These are phyloP conservation scores for Trypanosoma scelopori DNA, from an alignment of 208 protist genomes.

Conservation along the genomic window DNA sequence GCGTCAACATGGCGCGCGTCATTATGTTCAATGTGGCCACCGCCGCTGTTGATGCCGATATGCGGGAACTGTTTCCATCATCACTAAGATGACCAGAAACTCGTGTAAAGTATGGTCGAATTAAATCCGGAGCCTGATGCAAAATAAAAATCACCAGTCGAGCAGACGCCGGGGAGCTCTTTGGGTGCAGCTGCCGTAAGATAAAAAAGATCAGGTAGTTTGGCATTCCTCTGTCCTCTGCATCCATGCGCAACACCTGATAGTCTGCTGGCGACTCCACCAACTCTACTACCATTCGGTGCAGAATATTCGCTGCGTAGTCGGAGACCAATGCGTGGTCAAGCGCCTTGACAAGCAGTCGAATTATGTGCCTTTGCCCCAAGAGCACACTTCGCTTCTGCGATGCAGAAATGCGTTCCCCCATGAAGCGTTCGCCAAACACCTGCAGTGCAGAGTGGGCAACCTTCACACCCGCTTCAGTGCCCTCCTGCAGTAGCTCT, in stretches of 20 bases:
- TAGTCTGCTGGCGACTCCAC: slow-evolving; percentile 84
- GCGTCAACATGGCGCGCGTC: slow-evolving; percentile 74
- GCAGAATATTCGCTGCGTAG: slow-evolving; percentile 57
- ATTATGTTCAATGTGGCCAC: slow-evolving; percentile 83
- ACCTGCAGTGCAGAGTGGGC: slow-evolving; percentile 52
- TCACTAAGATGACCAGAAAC: slow-evolving; percentile 80
- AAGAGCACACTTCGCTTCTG: slow-evolving; percentile 68
- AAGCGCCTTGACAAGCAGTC: slow-evolving; percentile 79
- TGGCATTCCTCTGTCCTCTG: slow-evolving; percentile 81
- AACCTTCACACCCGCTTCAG: slow-evolving; percentile 46
- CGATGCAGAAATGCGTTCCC: slow-evolving; percentile 40
- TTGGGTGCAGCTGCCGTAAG: slow-evolving; percentile 77
- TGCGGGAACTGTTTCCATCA: slow-evolving; percentile 39
- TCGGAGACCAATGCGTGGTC: slow-evolving; percentile 64
- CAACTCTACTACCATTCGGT: slow-evolving; percentile 63
- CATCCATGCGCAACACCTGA: slow-evolving; percentile 64
- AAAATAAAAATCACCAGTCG: slow-evolving; percentile 76
- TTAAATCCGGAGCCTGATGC: slow-evolving; percentile 73
- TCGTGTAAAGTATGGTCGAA: slow-evolving; percentile 86
- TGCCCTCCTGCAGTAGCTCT: slow-evolving; percentile 81
- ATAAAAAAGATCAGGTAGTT: slow-evolving; percentile 90
- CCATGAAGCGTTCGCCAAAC: slow-evolving; percentile 69
- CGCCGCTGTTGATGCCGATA: slow-evolving; percentile 57
- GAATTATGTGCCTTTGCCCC: slow-evolving; percentile 81
- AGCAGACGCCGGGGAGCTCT: slow-evolving; percentile 54